phyloP scores from a whole-genome alignment of 345 rosid species.

The Citrus australasica region DNA sequence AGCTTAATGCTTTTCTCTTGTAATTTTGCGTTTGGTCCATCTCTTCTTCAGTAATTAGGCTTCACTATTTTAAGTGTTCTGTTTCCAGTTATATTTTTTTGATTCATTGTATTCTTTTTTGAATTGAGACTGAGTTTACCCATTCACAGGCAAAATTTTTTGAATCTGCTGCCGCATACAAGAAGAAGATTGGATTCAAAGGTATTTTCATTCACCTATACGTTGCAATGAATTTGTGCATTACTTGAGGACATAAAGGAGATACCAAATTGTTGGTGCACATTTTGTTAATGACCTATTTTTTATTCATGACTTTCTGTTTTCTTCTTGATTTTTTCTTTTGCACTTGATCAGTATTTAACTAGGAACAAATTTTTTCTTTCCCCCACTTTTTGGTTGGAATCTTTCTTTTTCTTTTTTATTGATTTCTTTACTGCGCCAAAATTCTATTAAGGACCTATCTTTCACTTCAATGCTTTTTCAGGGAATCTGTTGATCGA shows the following conservation, averaged over 20 bases:
- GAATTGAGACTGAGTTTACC: background rate
- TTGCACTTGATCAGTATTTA: background rate
- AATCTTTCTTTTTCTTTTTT: slow-evolving; percentile 2
- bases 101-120: background rate
- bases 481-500: slow-evolving; percentile 83
- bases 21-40: background rate
- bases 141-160: slow-evolving; percentile 64
- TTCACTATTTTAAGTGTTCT: background rate
- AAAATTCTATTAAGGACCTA: background rate
- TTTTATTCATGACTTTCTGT: background rate
- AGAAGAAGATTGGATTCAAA: slow-evolving; percentile 94
- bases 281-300: background rate
- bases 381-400: background rate
- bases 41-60: background rate
- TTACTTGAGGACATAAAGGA: background rate
- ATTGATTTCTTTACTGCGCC: background rate
- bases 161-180: slow-evolving; percentile 84
- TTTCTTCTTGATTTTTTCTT: background rate
- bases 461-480: background rate
- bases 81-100: background rate
- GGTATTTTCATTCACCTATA: slow-evolving; percentile 33
- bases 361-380: background rate
- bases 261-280: background rate
- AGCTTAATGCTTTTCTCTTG: background rate
- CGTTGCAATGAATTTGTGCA: background rate